phyloP scores from a whole-genome alignment of 1,284 basidiomycete species.

The Earliella scabrosa region DNA sequence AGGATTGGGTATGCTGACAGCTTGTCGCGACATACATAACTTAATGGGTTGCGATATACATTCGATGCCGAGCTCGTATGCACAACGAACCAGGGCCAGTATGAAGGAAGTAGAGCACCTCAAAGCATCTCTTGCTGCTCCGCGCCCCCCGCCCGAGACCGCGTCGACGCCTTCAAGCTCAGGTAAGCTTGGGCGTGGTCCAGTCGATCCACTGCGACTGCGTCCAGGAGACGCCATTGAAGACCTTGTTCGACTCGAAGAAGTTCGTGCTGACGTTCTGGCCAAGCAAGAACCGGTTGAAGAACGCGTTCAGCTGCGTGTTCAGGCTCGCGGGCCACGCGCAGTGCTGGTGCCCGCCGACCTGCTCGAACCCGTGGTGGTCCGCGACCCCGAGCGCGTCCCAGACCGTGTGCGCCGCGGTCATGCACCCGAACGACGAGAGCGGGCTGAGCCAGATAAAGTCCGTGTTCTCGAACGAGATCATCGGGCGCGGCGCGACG shows the following conservation, averaged over 20 bases:
- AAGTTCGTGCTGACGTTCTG: slow-evolving; percentile 48
- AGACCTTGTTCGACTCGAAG: slow-evolving; percentile 48
- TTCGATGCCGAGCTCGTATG: too few relatives aligned
- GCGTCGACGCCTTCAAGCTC: too few relatives aligned
- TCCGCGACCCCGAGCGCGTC: slow-evolving; percentile 50
- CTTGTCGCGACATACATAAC: too few relatives aligned
- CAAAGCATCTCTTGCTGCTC: too few relatives aligned
- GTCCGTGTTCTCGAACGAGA: slow-evolving; percentile 55
- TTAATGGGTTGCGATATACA: too few relatives aligned
- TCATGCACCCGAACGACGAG: slow-evolving; percentile 52
- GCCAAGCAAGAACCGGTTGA: slow-evolving; percentile 55
- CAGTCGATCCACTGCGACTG: slow-evolving; percentile 51
- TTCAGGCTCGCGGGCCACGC: slow-evolving; percentile 49
- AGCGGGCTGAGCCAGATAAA: slow-evolving; percentile 54
- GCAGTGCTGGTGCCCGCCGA: slow-evolving; percentile 57
- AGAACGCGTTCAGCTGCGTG: slow-evolving; percentile 49
- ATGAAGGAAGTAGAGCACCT: too few relatives aligned
- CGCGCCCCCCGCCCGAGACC: too few relatives aligned
- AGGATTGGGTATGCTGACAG: too few relatives aligned
- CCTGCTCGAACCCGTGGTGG: slow-evolving; percentile 52
- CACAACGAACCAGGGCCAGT: too few relatives aligned
- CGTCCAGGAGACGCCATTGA: slow-evolving; percentile 45
- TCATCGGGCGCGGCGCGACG: slow-evolving; percentile 54
- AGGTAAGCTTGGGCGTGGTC: slow-evolving; percentile 45
- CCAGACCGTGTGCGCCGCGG: slow-evolving; percentile 50